Evolutionary conservation across 768 basidiomycete genomes (phyloP).

Genomic region (Wakefieldia striispora): DNA sequence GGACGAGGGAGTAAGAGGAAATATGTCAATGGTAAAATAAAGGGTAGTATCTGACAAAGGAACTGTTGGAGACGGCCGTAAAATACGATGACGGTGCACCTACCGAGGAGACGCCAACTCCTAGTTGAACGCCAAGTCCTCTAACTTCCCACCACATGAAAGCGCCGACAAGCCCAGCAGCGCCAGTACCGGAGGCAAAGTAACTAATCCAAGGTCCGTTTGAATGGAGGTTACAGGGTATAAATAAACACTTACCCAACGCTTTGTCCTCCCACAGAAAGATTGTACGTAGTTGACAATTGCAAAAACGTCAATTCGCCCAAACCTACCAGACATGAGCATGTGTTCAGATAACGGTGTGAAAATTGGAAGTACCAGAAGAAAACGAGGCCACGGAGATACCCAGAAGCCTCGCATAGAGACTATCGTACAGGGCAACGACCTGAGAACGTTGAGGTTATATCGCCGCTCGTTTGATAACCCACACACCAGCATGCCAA

Average conservation of each 20-base stretch:
- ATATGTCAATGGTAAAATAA: constrained; percentile 75
- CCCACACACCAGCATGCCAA: constrained; percentile 81
- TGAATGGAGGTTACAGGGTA: neutral
- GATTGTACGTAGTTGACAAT: constrained; percentile 79
- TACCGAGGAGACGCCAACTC: constrained; percentile 83
- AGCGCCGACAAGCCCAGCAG: constrained; percentile 90
- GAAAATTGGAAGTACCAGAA: constrained; percentile 51
- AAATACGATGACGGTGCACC: constrained; percentile 21
- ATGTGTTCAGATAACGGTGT: neutral
- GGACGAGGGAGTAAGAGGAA: constrained; percentile 72
- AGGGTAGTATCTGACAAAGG: constrained; percentile 66
- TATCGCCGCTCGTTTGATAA: neutral
- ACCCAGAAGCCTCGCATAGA: constrained; percentile 72
- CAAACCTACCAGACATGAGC: constrained; percentile 52
- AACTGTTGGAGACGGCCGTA: neutral
- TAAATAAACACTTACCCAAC: constrained; percentile 58
- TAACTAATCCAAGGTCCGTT: constrained; percentile 46
- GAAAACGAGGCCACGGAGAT: constrained; percentile 85
- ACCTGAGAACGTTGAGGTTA: constrained; percentile 45
- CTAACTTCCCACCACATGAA: constrained; percentile 94
- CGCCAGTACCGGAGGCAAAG: constrained; percentile 93
- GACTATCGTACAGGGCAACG: constrained; percentile 66
- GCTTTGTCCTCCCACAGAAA: constrained; percentile 71
- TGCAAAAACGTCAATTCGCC: constrained; percentile 96
- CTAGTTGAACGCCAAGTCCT: constrained; percentile 75